phyloP scores from a whole-genome alignment of 78 protist species.

The Dictyostelium capitatum region DNA sequence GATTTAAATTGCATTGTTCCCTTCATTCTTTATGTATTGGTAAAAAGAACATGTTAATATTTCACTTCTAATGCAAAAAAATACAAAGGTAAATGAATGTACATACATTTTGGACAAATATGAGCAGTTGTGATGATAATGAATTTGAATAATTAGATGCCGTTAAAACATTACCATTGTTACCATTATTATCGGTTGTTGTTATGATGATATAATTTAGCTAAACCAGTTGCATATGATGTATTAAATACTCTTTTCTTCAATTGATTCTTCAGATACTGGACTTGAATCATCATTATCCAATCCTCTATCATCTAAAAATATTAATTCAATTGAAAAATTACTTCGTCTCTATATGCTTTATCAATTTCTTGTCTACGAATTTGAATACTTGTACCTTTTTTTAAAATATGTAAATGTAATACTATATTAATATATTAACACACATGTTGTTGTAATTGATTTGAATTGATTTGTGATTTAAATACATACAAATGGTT shows the following conservation, averaged over 20 bases:
- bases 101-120: no score
- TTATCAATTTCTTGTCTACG: constrained; percentile 86
- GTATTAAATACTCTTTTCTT: constrained; percentile 2
- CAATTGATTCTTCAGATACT: constrained; percentile 2
- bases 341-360: constrained; percentile 82
- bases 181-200: neutral
- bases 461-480: neutral
- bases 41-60: no score
- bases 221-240: constrained; percentile 50
- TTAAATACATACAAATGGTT: constrained; percentile 53
- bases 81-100: no score
- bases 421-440: constrained; percentile 84
- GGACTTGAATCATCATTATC: neutral
- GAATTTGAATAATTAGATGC: constrained; percentile 27
- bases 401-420: no score
- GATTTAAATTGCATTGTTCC: no score
- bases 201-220: constrained; percentile 43
- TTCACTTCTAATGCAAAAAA: no score
- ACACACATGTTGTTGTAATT: constrained; percentile 17
- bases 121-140: no score
- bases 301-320: constrained; percentile 21
- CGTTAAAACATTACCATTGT: neutral
- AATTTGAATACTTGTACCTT: constrained; percentile 27
- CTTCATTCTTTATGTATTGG: no score
- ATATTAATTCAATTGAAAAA: constrained; percentile 58